These are phyloP conservation scores for Aspergillus flavus DNA, from an alignment of 2,329 filamentous ascomycete genomes.

Conservation along the genomic window DNA sequence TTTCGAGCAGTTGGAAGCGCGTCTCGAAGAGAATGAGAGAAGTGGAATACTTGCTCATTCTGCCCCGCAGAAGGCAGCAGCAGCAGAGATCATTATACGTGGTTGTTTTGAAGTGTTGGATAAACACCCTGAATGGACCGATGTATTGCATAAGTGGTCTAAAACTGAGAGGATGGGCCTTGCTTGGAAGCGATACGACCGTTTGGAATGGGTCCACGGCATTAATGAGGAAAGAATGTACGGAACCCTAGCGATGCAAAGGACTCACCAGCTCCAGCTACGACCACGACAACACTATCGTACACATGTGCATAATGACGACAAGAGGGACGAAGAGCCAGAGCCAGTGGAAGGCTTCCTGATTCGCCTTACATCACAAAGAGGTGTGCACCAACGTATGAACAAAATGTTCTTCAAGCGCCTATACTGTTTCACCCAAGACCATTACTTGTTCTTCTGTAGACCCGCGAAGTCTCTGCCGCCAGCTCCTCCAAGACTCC, in stretches of 20 bases:
- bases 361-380: conserved; percentile 65
- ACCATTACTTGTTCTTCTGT: conserved; percentile 65
- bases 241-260: conserved; percentile 67
- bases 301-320: conserved; percentile 48
- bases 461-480: conserved; percentile 62
- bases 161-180: conserved; percentile 63
- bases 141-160: conserved; percentile 62
- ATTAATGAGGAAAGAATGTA: conserved; percentile 69
- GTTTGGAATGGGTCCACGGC: conserved; percentile 69
- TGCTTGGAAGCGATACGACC: conserved; percentile 70
- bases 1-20: conserved; percentile 53
- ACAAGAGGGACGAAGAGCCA: conserved; percentile 56
- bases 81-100: conserved; percentile 59
- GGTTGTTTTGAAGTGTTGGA: conserved; percentile 62
- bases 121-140: conserved; percentile 59
- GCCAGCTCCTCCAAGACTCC: conserved; percentile 60
- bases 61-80: conserved; percentile 54
- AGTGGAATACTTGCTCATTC: conserved; percentile 44
- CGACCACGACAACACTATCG: conserved; percentile 68
- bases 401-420: conserved; percentile 67
- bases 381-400: conserved; percentile 59
- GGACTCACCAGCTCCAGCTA: conserved; percentile 67
- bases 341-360: conserved; percentile 67
- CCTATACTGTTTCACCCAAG: conserved; percentile 66
- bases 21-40: conserved; percentile 42